Base-by-base conservation (phyloP, 2,329 filamentous ascomycete genomes). In the Aspergillus cejpii region DNA sequence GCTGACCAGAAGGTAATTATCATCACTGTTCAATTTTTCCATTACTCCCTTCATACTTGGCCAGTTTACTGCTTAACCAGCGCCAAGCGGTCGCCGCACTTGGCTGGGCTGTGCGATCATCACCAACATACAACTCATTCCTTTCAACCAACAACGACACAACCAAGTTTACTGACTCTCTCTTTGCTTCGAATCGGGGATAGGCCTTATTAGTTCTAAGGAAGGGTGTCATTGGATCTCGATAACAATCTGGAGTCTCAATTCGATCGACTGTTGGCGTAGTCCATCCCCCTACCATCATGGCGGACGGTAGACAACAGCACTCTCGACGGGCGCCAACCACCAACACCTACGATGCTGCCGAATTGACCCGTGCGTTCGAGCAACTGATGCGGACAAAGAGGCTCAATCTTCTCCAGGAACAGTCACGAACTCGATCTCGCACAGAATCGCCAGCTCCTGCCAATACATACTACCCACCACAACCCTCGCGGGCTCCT, bases 371-470 rank as follows among this genome's bases (percentile, higher is more conserved):
- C 41, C 73, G 84, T 58, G 85, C 88, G 61, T 96, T 96, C 66
- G 87, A 94, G 64, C 84, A 89, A 53, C 74, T 94, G 49, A 76
- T 97, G 61, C 84, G 87, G 65, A 88, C 86, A 46, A 90, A 87
- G 73, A 81, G 89, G 66, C 81, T 95, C 74, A 90, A 87, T 64
- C 86, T 90, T 52, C 76, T 96, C 40, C 81, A 84, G 57, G 79
- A 81, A 54, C 72, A 73, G 28, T 72, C 74, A 28, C 73, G 75
- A 44, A 80, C 82, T 26, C 74, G 77, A 50, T 76, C 79, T 26
- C 73, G 75, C 24, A 76, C 74, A 29, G 72, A 74, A 40, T 84
- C 83, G 27, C 83, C 74, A 31, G 72, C 73, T 26, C 65, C 61
- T 38, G 48, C 61, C 50, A 57, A 21, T 44, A 28, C 51, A 37